These are phyloP conservation scores for Tylopilus plumbeoviolaceoides DNA, from an alignment of 768 basidiomycete genomes.

Conservation along the genomic window DNA sequence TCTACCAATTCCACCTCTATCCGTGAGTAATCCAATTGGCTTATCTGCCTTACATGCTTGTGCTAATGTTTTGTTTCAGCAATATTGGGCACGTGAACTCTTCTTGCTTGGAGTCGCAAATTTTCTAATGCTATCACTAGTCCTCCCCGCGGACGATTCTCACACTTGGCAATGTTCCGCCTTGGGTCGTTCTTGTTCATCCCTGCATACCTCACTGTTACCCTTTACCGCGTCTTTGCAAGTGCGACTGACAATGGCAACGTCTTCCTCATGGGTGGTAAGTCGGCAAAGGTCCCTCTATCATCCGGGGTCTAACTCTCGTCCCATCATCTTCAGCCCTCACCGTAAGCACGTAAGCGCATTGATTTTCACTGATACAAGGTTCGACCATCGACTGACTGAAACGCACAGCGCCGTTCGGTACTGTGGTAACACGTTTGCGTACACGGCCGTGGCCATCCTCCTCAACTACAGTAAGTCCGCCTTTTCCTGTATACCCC, in stretches of 20 bases:
- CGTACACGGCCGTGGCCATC: constrained; percentile 87
- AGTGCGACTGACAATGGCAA: constrained; percentile 67
- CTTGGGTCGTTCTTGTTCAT: constrained; percentile 83
- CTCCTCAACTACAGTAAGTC: constrained; percentile 79
- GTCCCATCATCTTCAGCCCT: constrained; percentile 43
- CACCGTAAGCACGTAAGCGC: constrained; percentile 74
- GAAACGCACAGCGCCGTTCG: constrained; percentile 61
- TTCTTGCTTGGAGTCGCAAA: background rate
- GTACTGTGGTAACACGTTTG: constrained; percentile 85
- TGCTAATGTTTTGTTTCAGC: constrained; percentile 28
- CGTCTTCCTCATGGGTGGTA: constrained; percentile 76
- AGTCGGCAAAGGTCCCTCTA: constrained; percentile 21
- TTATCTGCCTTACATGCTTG: background rate
- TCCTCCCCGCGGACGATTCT: constrained; percentile 78
- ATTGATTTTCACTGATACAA: background rate
- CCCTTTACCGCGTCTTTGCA: constrained; percentile 69
- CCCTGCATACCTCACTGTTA: constrained; percentile 81
- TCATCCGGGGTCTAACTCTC: background rate
- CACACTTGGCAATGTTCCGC: constrained; percentile 87
- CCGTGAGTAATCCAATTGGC: constrained; percentile 50
- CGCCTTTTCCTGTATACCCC: background rate
- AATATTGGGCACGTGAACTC: constrained; percentile 55
- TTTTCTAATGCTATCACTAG: constrained; percentile 34
- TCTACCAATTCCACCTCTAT: constrained; percentile 88
- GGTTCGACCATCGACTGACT: background rate